phyloP scores from a whole-genome alignment of 2,329 filamentous ascomycete genomes.

The Blastomyces silverae region DNA sequence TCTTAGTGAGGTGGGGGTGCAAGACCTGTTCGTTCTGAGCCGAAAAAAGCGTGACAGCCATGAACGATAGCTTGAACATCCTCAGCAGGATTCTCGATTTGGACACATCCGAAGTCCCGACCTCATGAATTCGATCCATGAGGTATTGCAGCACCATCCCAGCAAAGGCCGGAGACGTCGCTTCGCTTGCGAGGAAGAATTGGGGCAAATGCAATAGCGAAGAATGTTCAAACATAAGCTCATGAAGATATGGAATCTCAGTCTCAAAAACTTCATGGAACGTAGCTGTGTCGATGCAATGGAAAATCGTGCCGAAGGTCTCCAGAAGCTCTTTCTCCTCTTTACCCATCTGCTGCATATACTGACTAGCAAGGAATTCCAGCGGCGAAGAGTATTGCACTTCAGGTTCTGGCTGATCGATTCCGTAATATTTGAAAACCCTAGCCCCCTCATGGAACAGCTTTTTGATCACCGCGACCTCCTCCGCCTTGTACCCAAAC shows the following conservation, averaged over 20 bases:
- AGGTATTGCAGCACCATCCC: constrained; percentile 96
- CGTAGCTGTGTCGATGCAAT: constrained; percentile 94
- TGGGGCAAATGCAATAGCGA: constrained; percentile 91
- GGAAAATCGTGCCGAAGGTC: constrained; percentile 96
- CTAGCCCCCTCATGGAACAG: constrained; percentile 93
- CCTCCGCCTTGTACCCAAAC: constrained; percentile 93
- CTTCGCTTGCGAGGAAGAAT: constrained; percentile 97
- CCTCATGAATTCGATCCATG: constrained; percentile 93
- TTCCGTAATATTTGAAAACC: constrained; percentile 94
- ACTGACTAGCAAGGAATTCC: constrained; percentile 89
- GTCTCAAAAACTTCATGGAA: constrained; percentile 98
- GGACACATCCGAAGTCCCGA: constrained; percentile 83
- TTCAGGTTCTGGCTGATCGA: constrained; percentile 69
- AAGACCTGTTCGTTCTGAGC: constrained; percentile 92
- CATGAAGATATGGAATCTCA: constrained; percentile 92
- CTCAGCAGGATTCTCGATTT: constrained; percentile 88
- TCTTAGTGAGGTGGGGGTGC: constrained; percentile 90
- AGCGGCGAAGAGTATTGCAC: constrained; percentile 71
- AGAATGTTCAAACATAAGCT: constrained; percentile 96
- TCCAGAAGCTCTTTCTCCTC: constrained; percentile 97
- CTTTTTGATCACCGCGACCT: constrained; percentile 93
- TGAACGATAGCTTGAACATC: constrained; percentile 96
- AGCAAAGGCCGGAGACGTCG: constrained; percentile 93
- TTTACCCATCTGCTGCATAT: constrained; percentile 86
- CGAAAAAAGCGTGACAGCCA: constrained; percentile 96